phyloP scores from a whole-genome alignment of 257 asterid species.

The Vinca minor region DNA sequence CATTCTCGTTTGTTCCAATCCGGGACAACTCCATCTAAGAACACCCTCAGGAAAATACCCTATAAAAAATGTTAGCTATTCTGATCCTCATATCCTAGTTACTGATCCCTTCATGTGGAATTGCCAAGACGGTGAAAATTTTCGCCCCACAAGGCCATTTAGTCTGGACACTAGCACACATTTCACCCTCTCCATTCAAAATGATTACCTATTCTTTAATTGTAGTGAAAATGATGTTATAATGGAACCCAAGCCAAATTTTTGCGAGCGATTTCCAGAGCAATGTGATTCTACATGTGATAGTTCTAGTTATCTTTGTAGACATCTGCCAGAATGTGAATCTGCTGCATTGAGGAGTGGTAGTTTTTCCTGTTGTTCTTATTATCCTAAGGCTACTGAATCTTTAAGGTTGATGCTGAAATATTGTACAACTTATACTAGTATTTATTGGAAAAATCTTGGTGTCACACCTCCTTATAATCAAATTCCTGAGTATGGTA shows the following conservation, averaged over 20 bases:
- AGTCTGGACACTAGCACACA: conserved; percentile 79
- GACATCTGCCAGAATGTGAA: conserved; percentile 63
- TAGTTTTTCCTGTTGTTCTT: conserved; percentile 73
- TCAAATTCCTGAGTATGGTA: conserved; percentile 76
- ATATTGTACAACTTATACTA: conserved; percentile 58
- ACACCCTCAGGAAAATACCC: conserved; percentile 83
- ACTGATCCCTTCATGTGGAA: conserved; percentile 75
- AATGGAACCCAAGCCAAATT: conserved; percentile 57
- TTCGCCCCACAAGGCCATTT: conserved; percentile 70
- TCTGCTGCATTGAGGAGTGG: conserved; percentile 33
- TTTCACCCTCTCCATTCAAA: conserved; percentile 52
- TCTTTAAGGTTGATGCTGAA: conserved; percentile 73
- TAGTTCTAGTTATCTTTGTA: conserved; percentile 69
- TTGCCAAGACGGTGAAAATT: conserved; percentile 49
- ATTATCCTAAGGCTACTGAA: conserved; percentile 76
- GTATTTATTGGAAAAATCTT: conserved; percentile 70
- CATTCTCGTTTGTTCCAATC: conserved; percentile 50
- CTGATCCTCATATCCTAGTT: conserved; percentile 71
- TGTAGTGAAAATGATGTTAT: conserved; percentile 67
- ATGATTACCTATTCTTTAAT: conserved; percentile 83
- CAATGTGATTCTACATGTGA: conserved; percentile 90
- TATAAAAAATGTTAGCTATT: conserved; percentile 47
- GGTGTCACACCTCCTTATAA: conserved; percentile 52
- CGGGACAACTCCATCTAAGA: conserved; percentile 48
- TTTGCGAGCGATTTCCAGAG: conserved; percentile 80